Evolutionary conservation across 2,329 filamentous ascomycete genomes (phyloP).

Genomic region (Arthrobotrys musiformis): DNA sequence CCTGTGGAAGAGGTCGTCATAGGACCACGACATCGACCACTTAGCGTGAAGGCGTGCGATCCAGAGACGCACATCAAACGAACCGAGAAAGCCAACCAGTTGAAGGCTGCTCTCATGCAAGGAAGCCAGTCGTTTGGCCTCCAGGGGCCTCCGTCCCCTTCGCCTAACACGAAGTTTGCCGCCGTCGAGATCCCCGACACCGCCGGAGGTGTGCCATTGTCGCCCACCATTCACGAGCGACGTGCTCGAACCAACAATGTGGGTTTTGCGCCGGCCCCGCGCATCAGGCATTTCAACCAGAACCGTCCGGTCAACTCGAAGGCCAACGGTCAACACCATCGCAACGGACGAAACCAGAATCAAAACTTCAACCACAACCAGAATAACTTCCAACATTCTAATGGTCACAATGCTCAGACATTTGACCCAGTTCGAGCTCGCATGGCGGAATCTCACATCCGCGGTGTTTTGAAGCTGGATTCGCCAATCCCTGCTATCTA

Average conservation of each 20-base stretch:
- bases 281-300: slow-evolving; percentile 49
- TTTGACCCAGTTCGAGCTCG: slow-evolving; percentile 45
- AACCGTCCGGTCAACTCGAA: slow-evolving; percentile 49
- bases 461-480: slow-evolving; percentile 49
- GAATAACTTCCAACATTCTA: slow-evolving; percentile 23
- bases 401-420: not conserved
- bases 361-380: slow-evolving; percentile 25
- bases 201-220: slow-evolving; percentile 22
- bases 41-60: slow-evolving; percentile 42
- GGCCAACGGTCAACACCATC: slow-evolving; percentile 42
- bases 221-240: slow-evolving; percentile 50
- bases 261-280: slow-evolving; percentile 47
- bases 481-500: slow-evolving; percentile 48
- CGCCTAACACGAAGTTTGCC: slow-evolving; percentile 33
- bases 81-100: slow-evolving; percentile 47
- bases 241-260: slow-evolving; percentile 44
- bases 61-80: slow-evolving; percentile 49
- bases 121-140: slow-evolving; percentile 24
- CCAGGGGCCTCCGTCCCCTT: slow-evolving; percentile 32
- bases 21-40: slow-evolving; percentile 46
- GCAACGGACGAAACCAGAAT: slow-evolving; percentile 25
- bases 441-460: slow-evolving; percentile 49
- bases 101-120: slow-evolving; percentile 47
- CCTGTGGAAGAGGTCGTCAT: slow-evolving; percentile 38
- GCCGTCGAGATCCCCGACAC: slow-evolving; percentile 4